phyloP scores from a whole-genome alignment of 257 asterid genomes.

The Solanum commersonii region DNA sequence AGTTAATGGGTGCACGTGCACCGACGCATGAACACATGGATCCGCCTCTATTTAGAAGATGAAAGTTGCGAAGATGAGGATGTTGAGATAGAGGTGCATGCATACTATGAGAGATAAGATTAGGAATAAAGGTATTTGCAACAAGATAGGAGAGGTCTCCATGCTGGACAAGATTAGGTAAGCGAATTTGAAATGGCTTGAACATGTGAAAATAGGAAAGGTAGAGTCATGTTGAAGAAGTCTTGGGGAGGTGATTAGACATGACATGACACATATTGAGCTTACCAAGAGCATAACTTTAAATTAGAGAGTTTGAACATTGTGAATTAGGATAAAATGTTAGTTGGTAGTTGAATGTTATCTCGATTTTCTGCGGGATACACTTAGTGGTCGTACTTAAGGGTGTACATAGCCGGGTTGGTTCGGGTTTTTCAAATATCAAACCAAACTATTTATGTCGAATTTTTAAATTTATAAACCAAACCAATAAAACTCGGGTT shows the following conservation, averaged over 20 bases:
- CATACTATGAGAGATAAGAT: not conserved
- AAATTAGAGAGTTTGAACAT: not conserved
- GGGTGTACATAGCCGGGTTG: too few species aligned
- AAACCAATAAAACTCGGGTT: too few species aligned
- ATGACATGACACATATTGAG: not conserved
- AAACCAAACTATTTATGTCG: too few species aligned
- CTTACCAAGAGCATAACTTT: not conserved
- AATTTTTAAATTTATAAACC: too few species aligned
- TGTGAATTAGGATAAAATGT: not conserved
- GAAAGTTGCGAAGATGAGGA: not conserved
- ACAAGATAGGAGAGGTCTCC: not conserved
- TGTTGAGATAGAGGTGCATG: not conserved
- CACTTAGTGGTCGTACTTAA: not conserved
- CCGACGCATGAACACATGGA: too few species aligned
- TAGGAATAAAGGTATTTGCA: not conserved
- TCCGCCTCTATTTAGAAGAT: not conserved
- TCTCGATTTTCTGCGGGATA: not conserved
- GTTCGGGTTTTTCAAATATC: too few species aligned
- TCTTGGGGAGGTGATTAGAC: not conserved
- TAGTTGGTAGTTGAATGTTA: not conserved
- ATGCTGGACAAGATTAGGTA: not conserved
- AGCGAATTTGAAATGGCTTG: not conserved
- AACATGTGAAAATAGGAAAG: not conserved
- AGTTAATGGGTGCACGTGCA: too few species aligned
- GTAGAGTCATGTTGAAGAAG: not conserved